Percentiles rank a stretch among this genome's conserved stretches.
Evolutionary conservation across 495 filamentous ascomycete species (phyloP).

Genomic region (Penicillium mononematosum): DNA sequence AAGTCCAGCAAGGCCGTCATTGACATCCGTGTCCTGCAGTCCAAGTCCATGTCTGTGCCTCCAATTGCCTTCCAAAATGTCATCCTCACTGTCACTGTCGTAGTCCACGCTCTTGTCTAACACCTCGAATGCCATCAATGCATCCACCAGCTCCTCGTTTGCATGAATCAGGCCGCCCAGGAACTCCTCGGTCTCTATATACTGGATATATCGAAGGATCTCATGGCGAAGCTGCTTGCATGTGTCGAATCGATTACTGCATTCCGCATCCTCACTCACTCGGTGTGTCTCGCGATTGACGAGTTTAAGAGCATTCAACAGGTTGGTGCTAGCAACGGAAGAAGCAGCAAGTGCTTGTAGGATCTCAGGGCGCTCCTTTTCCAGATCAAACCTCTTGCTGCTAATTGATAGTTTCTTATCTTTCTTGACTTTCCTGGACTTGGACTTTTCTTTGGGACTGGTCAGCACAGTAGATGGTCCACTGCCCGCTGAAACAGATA

Average conservation of each 20-base stretch:
- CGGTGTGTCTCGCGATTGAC: constrained; percentile 88
- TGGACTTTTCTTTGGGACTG: constrained; percentile 38
- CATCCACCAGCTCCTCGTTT: constrained; percentile 84
- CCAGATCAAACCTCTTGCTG: constrained; percentile 68
- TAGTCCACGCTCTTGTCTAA: constrained; percentile 94
- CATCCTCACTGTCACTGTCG: constrained; percentile 86
- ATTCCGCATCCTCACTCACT: constrained; percentile 79
- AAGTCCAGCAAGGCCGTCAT: constrained; percentile 43
- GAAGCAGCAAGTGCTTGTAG: constrained; percentile 79
- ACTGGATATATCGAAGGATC: constrained; percentile 84
- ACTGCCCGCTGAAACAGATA: constrained; percentile 42
- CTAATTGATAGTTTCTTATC: constrained; percentile 35
- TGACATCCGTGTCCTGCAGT: constrained; percentile 29
- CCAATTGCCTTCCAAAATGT: constrained; percentile 40
- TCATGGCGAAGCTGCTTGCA: constrained; percentile 83
- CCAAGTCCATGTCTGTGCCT: constrained; percentile 24
- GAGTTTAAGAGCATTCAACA: constrained; percentile 82
- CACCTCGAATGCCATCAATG: constrained; percentile 91
- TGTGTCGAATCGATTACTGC: constrained; percentile 73
- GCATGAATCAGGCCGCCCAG: constrained; percentile 77
- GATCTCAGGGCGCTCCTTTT: constrained; percentile 83
- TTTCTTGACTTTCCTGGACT: constrained; percentile 41
- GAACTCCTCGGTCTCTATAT: constrained; percentile 79
- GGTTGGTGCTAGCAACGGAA: constrained; percentile 84
- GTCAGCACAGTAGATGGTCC: constrained; percentile 40